Evolutionary conservation across 2,329 filamentous ascomycete species (phyloP).

Genomic region (Aspergillus novoparasiticus): DNA sequence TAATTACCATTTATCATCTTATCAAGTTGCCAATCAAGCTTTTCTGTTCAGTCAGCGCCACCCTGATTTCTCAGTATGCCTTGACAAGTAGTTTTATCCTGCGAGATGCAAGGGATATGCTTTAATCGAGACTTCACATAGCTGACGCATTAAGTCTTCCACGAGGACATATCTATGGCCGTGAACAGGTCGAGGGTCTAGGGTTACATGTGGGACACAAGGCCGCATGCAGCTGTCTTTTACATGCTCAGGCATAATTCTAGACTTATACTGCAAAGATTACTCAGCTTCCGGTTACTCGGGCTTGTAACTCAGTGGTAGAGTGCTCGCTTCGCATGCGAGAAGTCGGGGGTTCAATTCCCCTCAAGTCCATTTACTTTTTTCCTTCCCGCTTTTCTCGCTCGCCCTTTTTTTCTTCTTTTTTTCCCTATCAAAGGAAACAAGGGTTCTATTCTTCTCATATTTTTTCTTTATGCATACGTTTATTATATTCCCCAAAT

Average conservation of each 20-base stretch:
- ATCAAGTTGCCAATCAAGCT: neutral
- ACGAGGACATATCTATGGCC: neutral
- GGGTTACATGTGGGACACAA: neutral
- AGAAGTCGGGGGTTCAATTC: slow-evolving; percentile 8
- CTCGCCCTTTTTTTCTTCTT: neutral
- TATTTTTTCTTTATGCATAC: neutral
- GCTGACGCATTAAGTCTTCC: neutral
- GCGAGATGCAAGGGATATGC: neutral
- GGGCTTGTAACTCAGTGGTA: slow-evolving; percentile 7
- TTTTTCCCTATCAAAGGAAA: neutral
- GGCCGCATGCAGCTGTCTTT: neutral
- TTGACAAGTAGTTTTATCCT: neutral
- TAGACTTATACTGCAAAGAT: accelerated
- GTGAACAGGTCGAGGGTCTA: neutral
- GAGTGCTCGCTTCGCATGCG: slow-evolving; percentile 7
- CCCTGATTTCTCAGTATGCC: neutral
- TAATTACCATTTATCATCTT: neutral
- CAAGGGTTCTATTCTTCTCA: neutral
- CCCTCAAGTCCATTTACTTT: neutral
- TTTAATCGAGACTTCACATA: neutral
- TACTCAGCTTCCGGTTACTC: neutral
- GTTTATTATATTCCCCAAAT: neutral
- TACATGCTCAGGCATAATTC: no score
- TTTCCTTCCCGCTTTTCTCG: neutral
- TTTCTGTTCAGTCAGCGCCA: neutral